Evolutionary conservation across 1,284 basidiomycete genomes (phyloP), one percentile per base, ranked within the genome.

Genomic region (Apiotrichum brassicae): DNA sequence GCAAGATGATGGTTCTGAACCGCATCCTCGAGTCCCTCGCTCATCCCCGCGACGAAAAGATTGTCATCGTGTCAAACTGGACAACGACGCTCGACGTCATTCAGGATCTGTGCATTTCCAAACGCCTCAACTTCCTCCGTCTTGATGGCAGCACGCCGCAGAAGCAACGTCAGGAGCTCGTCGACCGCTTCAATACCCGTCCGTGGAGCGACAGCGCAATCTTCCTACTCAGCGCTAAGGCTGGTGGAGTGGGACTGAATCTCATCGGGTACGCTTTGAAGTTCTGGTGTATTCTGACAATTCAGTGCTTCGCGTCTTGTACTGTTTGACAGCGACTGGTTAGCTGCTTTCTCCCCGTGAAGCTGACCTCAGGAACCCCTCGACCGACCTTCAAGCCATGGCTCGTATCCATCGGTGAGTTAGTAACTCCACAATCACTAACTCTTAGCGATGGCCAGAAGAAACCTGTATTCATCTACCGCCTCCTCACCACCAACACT

Each of bases 181-280:
- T 71, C 2, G 66, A 72, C 44, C 39, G 54, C 6, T 74, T 75
- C 61, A 75, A 73, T 35, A 47, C 60, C 13, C 53, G 53, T 20
- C n/a, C 54, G 6, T 54, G 63, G 19, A 45, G 58, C 6, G 54
- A 67, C 9, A 65, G 65, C 53, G 77, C 97, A 65, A 72, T 97
- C 26, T 98, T 99, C 66, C 76, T 99, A 18, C 76, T 99, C 40
- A 95, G 91, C 64, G 87, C 91, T 11, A 97, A 97, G 74, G 90
- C 92, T 2, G 94, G 94, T 18, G 94, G 94, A 22, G 87, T 92
- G 18, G 94, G 94, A 1, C 79, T 99, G 46, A 98, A 97, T 69
- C 79, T 95, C 23, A 91, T 91, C 30, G 87, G 67, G 61, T 72
- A 41, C 32, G 66, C 51, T 18, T 34, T 11, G 16, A 2, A 11